These are phyloP conservation scores for Phialophora verrucosa DNA, from an alignment of 2,329 filamentous ascomycete genomes.

Conservation along the genomic window DNA sequence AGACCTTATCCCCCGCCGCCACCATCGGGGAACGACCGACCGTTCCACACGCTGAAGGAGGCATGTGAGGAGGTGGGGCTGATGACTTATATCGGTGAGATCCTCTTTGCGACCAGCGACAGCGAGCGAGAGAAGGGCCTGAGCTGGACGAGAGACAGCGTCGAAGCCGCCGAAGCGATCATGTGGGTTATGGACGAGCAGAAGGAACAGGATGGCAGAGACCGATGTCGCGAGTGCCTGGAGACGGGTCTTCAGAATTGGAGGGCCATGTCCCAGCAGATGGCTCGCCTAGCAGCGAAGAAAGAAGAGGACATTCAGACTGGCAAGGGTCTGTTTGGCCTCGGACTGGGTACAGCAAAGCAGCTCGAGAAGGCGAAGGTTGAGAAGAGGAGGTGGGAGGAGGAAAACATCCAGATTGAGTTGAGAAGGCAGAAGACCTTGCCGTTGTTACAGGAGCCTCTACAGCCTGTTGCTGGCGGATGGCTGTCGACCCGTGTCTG, in stretches of 20 bases:
- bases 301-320: constrained; percentile 45
- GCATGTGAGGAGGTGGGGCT: constrained; percentile 84
- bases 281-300: constrained; percentile 62
- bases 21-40: constrained; percentile 70
- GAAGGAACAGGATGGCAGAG: constrained; percentile 51
- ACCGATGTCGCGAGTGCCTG: constrained; percentile 77
- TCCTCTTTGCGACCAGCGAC: constrained; percentile 74
- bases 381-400: constrained; percentile 37
- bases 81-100: constrained; percentile 91
- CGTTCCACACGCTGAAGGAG: constrained; percentile 68
- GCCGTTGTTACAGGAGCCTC: constrained; percentile 33
- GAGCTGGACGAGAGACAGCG: constrained; percentile 87
- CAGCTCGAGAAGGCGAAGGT: constrained; percentile 33
- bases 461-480: constrained; percentile 27
- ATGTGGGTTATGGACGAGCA: constrained; percentile 54
- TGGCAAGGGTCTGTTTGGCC: constrained; percentile 47
- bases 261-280: constrained; percentile 74
- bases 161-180: constrained; percentile 77
- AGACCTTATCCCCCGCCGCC: constrained; percentile 72
- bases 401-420: constrained; percentile 39
- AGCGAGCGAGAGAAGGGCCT: constrained; percentile 70
- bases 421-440: constrained; percentile 39
- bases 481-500: constrained; percentile 20
- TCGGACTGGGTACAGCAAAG: constrained; percentile 34
- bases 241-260: constrained; percentile 79